Evolutionary conservation across 2,329 filamentous ascomycete species (phyloP).

Genomic region (Eutypa lata): DNA sequence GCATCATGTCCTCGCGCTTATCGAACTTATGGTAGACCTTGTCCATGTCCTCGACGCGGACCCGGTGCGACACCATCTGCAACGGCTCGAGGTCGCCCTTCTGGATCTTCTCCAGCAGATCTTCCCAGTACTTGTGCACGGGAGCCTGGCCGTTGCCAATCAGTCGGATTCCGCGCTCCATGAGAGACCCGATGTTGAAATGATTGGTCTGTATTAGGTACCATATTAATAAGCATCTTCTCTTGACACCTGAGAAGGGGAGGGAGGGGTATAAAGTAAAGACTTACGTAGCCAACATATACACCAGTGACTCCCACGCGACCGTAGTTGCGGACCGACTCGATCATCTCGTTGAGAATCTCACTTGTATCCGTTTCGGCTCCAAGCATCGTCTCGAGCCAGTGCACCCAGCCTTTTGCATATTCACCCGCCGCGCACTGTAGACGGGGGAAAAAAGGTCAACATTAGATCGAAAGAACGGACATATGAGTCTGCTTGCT

Average conservation of each 20-base stretch:
- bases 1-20: conserved; percentile 64
- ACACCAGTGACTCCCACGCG: conserved; percentile 75
- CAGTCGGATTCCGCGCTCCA: conserved; percentile 82
- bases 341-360: conserved; percentile 76
- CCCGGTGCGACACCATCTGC: conserved; percentile 78
- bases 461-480: too few relatives aligned
- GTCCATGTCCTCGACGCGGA: conserved; percentile 69
- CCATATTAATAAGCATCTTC: too few relatives aligned
- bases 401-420: conserved; percentile 58
- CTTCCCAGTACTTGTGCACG: conserved; percentile 81
- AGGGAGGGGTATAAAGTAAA: neutral
- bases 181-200: conserved; percentile 79
- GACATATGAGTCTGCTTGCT: conserved; percentile 32
- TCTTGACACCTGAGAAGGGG: conserved; percentile 2
- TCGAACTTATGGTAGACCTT: conserved; percentile 64
- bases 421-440: conserved; percentile 65
- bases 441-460: neutral
- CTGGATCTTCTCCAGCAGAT: conserved; percentile 67
- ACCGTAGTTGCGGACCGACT: conserved; percentile 68
- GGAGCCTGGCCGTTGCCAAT: conserved; percentile 67
- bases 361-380: conserved; percentile 83
- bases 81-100: conserved; percentile 68
- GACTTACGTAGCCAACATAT: conserved; percentile 56
- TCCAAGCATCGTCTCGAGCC: conserved; percentile 57
- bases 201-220: conserved; percentile 65